A percentile compares a stretch with the other conserved stretches of the same genome.
phyloP scores from a whole-genome alignment of 208 protist species.

The Tritrichomonas foetus region DNA sequence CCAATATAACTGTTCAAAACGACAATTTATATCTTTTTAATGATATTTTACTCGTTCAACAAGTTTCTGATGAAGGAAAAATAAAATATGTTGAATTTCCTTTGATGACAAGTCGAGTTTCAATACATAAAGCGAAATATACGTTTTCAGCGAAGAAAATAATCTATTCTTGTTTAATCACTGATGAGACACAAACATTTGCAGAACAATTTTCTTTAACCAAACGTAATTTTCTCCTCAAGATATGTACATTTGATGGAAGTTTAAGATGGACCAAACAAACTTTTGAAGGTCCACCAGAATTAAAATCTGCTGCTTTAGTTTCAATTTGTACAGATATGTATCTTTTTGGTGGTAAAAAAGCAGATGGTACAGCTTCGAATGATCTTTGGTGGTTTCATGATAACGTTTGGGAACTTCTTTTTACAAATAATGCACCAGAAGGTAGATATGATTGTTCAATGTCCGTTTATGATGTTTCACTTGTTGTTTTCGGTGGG shows the following conservation, averaged over 20 bases:
- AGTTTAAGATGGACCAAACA: neutral
- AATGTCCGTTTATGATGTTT: neutral
- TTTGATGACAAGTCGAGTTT: neutral
- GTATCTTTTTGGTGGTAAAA: neutral
- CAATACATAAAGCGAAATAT: neutral
- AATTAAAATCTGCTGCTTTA: neutral
- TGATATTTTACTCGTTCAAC: neutral
- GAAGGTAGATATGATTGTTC: neutral
- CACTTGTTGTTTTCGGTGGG: neutral
- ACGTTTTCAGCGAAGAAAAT: neutral
- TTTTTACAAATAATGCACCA: neutral
- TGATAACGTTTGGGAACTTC: neutral
- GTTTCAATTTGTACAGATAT: neutral
- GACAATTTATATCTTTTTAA: neutral
- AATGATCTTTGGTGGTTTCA: neutral
- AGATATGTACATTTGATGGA: neutral
- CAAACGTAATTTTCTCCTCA: neutral
- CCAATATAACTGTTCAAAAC: neutral
- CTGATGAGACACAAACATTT: neutral
- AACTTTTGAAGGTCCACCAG: neutral
- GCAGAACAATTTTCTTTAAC: neutral
- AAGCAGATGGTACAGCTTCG: neutral
- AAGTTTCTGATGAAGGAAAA: no score
- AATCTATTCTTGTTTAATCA: neutral
- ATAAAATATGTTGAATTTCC: neutral